These are phyloP conservation scores for Fusarium zealandicum DNA, from an alignment of 2,329 filamentous ascomycete genomes.

Conservation along the genomic window DNA sequence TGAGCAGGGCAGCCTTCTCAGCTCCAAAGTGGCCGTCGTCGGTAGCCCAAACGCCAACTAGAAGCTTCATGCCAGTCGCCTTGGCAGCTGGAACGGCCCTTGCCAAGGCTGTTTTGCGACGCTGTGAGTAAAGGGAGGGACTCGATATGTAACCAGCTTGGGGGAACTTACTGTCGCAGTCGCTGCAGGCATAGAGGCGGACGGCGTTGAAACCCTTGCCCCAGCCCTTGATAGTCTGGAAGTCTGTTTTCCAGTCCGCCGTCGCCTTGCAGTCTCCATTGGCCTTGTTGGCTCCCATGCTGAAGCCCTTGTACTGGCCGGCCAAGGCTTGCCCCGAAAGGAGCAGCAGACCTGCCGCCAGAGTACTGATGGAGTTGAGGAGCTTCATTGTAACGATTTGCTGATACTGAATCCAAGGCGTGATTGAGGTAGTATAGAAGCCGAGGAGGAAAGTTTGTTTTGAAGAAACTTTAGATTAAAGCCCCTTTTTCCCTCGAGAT, in stretches of 20 bases:
- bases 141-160: neutral
- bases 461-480: neutral
- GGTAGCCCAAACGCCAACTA: conserved; percentile 37
- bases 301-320: conserved; percentile 36
- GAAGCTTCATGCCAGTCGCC: conserved; percentile 35
- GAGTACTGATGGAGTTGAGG: conserved; percentile 22
- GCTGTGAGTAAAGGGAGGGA: neutral
- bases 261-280: conserved; percentile 33
- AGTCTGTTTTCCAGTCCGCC: conserved; percentile 39
- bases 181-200: conserved; percentile 31
- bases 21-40: conserved; percentile 35
- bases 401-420: neutral
- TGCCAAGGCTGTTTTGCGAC: conserved; percentile 19
- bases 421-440: neutral
- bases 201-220: conserved; percentile 39
- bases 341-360: conserved; percentile 29
- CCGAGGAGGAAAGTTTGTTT: neutral
- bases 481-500: neutral
- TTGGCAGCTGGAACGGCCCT: conserved; percentile 39
- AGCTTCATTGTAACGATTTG: conserved; percentile 28
- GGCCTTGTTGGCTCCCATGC: conserved; percentile 35
- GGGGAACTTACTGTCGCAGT: conserved; percentile 33
- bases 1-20: conserved; percentile 37
- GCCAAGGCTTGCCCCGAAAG: conserved; percentile 33
- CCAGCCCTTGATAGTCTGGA: conserved; percentile 38